Conservation (phyloP, 305 asterid genomes). For the Fraxinus ornus region DNA sequence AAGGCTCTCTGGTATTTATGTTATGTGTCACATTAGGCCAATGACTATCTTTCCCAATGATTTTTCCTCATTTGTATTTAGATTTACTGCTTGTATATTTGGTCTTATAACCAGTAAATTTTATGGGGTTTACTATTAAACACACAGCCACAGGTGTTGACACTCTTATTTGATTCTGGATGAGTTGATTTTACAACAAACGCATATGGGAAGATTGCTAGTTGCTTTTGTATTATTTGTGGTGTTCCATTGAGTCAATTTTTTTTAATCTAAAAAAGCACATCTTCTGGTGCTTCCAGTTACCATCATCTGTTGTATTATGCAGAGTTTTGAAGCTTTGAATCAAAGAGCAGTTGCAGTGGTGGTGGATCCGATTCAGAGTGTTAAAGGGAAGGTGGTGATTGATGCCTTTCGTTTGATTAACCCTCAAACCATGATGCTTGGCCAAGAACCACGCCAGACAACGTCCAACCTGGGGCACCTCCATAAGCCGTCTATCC, state of each 20-base stretch:
- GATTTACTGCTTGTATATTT: neutral
- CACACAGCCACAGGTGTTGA: neutral
- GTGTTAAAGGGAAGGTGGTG: slow-evolving; percentile 38
- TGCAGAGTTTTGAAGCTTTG: slow-evolving; percentile 97
- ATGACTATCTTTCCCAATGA: neutral
- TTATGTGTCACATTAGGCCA: neutral
- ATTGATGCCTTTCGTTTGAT: slow-evolving; percentile 36
- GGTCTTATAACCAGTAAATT: neutral
- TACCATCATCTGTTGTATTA: slow-evolving; percentile 10
- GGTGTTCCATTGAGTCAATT: neutral
- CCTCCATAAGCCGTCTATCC: slow-evolving; percentile 38
- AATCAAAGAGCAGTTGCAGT: slow-evolving; percentile 24
- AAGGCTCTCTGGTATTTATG: neutral
- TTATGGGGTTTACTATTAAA: neutral
- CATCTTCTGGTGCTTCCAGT: neutral
- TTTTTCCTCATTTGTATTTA: neutral
- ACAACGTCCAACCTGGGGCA: slow-evolving; percentile 40
- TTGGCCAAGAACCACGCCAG: slow-evolving; percentile 39
- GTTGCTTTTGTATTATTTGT: neutral
- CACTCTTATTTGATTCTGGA: neutral
- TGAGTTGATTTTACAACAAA: neutral
- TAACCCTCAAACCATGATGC: slow-evolving; percentile 56
- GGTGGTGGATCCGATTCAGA: slow-evolving; percentile 32
- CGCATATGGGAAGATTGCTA: neutral
- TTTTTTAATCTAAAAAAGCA: neutral